Base-by-base conservation (phyloP, 352 stramenopile species). In the Globisporangium mamillatum region DNA sequence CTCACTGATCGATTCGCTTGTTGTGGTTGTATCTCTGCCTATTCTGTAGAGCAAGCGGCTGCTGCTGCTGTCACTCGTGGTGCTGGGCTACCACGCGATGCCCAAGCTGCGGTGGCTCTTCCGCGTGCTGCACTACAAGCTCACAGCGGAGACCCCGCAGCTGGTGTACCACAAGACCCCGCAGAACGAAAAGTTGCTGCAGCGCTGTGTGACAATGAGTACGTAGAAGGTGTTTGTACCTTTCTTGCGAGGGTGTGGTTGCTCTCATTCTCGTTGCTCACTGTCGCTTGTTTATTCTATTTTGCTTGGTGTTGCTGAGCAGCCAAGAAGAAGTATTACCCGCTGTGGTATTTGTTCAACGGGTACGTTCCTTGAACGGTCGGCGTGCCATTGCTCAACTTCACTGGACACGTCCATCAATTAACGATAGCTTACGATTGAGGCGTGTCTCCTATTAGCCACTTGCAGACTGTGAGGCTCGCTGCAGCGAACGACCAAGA, bases 291-390 rank as follows among this genome's bases (percentile, higher is more conserved):
- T 32, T 32, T 32, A 32, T 32, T 32, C 29, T 32, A 32, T 32
- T 32, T 32, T 32, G 29, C 29, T 32, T 32, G 29, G 29, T 32
- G 29, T 32, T 32, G 29, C 29, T 32, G 29, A 32, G 29, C 29
- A 32, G 29, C 29, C 29, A 32, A 32, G 10, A 16, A 81, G 14
- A 69, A 74, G 55, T 91, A 89, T 72, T 82, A 81, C 44, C 76
- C 83, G 54, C 71, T 81, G 18, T 88, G 78, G 81, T 76, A 86
- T 55, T 71, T 90, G 27, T 84, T 85, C 56, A 89, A 89, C 60
- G 81, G 79, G 73, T 78, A 60, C 34, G 24, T 5, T 59, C n/a
- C 48, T 32, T 32, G 29, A 32, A 32, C 29, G 29, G 29, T 32
- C 29, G 29, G 29, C 4, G 29, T 32, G 29, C 7, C 29, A 32